These are phyloP conservation scores for Boletus subcaerulescens DNA, from an alignment of 768 basidiomycete species.

Conservation along the genomic window DNA sequence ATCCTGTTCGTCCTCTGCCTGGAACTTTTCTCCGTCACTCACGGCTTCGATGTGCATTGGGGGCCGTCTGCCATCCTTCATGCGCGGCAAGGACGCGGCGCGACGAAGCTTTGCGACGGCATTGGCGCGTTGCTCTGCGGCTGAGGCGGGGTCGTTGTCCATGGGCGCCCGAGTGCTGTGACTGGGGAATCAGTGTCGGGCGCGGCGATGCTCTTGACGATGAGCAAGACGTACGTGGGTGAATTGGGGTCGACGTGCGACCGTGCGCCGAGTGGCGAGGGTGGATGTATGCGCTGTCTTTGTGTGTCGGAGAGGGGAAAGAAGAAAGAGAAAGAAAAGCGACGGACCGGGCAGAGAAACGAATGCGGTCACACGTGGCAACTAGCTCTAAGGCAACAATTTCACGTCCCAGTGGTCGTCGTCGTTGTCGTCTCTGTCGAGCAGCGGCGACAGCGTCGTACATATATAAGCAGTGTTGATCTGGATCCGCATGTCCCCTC, in stretches of 20 bases:
- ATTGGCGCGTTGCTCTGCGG: slow-evolving; percentile 79
- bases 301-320: background rate
- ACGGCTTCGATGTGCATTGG: slow-evolving; percentile 83
- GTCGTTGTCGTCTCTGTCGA: slow-evolving; percentile 4
- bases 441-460: background rate
- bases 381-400: background rate
- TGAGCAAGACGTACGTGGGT: slow-evolving; percentile 3
- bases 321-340: background rate
- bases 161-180: slow-evolving; percentile 19
- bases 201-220: background rate
- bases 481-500: slow-evolving; percentile 25
- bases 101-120: slow-evolving; percentile 90
- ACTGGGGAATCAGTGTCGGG: background rate
- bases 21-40: slow-evolving; percentile 73
- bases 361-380: slow-evolving; percentile 16
- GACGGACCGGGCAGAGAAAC: slow-evolving; percentile 10
- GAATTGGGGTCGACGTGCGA: slow-evolving; percentile 1
- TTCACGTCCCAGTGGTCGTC: background rate
- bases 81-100: slow-evolving; percentile 86
- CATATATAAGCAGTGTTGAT: slow-evolving; percentile 14
- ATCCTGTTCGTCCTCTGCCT: slow-evolving; percentile 35
- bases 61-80: slow-evolving; percentile 87
- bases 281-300: slow-evolving; percentile 14
- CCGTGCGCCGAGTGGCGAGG: slow-evolving; percentile 1
- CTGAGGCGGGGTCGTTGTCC: slow-evolving; percentile 39